These are phyloP conservation scores for Darksidea phi DNA, from an alignment of 495 filamentous ascomycete species.

Conservation along the genomic window DNA sequence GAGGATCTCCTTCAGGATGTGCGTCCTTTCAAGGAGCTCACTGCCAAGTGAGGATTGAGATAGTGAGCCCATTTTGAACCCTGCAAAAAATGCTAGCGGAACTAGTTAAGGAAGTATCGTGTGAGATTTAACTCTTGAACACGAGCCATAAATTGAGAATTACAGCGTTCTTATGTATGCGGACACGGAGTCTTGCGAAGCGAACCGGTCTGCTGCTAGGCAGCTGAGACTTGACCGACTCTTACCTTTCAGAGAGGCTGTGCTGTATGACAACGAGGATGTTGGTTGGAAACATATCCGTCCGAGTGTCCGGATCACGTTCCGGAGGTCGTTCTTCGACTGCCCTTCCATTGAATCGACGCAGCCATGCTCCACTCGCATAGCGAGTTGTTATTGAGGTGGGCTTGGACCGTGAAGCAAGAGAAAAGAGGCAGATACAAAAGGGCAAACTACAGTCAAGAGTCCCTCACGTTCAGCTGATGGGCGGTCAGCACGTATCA, in stretches of 20 bases:
- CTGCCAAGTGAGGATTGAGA: background rate
- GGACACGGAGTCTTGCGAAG: background rate
- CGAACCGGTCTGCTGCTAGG: slow-evolving; percentile 7
- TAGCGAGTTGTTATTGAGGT: background rate
- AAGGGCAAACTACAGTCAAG: background rate
- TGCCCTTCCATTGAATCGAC: no score
- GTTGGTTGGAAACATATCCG: background rate
- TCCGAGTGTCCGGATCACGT: no score
- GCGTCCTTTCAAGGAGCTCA: slow-evolving; percentile 19
- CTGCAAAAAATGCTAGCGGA: background rate
- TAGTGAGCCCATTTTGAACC: slow-evolving; percentile 6
- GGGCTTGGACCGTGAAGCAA: no score
- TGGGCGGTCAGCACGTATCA: slow-evolving; percentile 1
- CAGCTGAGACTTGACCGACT: slow-evolving; percentile 21
- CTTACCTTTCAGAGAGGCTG: background rate
- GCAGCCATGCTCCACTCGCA: no score
- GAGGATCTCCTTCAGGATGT: slow-evolving; percentile 34
- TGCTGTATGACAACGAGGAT: background rate
- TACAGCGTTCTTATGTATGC: background rate
- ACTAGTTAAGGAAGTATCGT: no score
- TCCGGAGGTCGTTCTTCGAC: no score
- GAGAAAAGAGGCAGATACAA: background rate
- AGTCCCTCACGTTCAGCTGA: slow-evolving; percentile 1
- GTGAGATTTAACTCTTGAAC: background rate
- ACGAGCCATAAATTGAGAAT: background rate